Percentiles rank a stretch among this genome's conserved stretches.
These are phyloP conservation scores for Calonectria pauciramosa DNA, from an alignment of 2,329 filamentous ascomycete species.

Conservation along the genomic window DNA sequence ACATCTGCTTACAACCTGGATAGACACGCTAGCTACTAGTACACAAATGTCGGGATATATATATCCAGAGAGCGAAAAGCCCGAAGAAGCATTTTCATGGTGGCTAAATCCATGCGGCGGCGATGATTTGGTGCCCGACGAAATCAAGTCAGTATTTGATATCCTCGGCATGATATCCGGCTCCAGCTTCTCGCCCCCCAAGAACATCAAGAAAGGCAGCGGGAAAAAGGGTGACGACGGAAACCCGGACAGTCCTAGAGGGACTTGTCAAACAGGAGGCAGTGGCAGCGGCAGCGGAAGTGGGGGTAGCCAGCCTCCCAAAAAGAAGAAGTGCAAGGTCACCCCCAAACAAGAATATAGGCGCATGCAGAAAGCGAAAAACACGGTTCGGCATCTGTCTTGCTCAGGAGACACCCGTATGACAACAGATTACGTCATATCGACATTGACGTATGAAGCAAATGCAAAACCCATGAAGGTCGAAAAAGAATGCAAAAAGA, in stretches of 20 bases:
- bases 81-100: too few relatives aligned
- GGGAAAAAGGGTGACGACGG: not conserved
- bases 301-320: not conserved
- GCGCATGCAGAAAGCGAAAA: not conserved
- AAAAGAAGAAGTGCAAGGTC: not conserved
- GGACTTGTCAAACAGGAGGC: not conserved
- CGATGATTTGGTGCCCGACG: not conserved
- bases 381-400: not conserved
- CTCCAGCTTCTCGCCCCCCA: not conserved
- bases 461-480: not conserved
- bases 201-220: not conserved
- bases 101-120: not conserved
- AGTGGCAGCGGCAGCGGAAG: too few relatives aligned
- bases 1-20: too few relatives aligned
- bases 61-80: too few relatives aligned
- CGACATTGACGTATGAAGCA: not conserved
- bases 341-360: not conserved
- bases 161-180: not conserved
- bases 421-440: not conserved
- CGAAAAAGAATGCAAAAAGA: not conserved
- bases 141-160: not conserved
- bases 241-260: not conserved
- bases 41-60: too few relatives aligned
- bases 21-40: too few relatives aligned
- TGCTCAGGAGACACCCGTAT: not conserved